Percentiles rank a stretch among this genome's conserved stretches.
Conservation (phyloP, 139 green algal species). For the Micromonas pusilla region DNA sequence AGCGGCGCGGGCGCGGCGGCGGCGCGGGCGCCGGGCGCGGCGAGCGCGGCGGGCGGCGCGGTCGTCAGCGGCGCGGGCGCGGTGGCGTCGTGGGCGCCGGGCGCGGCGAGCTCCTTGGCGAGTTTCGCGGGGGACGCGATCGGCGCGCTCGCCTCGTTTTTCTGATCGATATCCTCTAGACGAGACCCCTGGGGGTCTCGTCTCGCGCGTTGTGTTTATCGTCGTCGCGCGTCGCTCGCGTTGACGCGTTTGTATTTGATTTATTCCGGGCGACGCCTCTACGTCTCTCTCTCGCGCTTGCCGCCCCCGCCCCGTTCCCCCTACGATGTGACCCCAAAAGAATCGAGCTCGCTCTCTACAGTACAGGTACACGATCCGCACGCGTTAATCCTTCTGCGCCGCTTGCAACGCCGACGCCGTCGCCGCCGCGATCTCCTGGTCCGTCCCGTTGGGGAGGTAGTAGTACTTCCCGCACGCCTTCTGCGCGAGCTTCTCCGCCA, state of each 20-base stretch:
- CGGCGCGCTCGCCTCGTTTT: neutral
- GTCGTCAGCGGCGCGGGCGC: neutral
- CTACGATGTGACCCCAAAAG: too few relatives aligned
- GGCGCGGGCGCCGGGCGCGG: too few relatives aligned
- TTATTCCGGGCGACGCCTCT: too few relatives aligned
- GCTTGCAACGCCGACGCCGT: slow-evolving; percentile 73
- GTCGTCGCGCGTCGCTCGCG: too few relatives aligned
- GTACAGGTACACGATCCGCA: too few relatives aligned
- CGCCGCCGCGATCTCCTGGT: slow-evolving; percentile 78
- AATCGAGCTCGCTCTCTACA: too few relatives aligned
- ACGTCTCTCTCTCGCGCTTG: too few relatives aligned
- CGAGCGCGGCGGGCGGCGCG: too few relatives aligned
- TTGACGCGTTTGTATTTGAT: too few relatives aligned
- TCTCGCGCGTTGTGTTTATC: too few relatives aligned
- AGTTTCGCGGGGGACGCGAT: neutral
- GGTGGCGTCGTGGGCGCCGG: neutral
- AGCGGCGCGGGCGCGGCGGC: neutral
- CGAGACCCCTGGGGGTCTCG: too few relatives aligned
- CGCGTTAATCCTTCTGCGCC: slow-evolving; percentile 53
- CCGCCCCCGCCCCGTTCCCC: too few relatives aligned
- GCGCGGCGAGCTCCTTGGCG: neutral
- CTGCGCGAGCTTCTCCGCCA: slow-evolving; percentile 95
- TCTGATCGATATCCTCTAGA: neutral
- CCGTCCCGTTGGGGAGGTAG: slow-evolving; percentile 90
- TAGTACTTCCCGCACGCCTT: slow-evolving; percentile 76